Evolutionary conservation across 108 stramenopile genomes (phyloP), one percentile per base, ranked within the genome.

Genomic region (Skeletonema potamos): DNA sequence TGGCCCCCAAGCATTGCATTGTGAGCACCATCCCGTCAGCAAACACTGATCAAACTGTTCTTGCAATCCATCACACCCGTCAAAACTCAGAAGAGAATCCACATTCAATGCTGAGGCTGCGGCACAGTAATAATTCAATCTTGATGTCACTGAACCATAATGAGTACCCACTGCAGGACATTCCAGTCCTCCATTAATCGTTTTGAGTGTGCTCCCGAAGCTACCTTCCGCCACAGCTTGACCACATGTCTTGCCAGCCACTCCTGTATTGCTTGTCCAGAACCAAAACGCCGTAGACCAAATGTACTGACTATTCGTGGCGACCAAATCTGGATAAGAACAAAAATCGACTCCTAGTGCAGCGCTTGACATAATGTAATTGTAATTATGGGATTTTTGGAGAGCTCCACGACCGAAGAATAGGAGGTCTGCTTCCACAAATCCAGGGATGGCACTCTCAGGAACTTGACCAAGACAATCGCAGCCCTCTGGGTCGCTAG

Each of bases 161-260:
- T 8, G 4, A 6, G 12, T 30, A 27, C 64, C 28, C 7, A 20
- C 8, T 20, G 67, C 34, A 1, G 67, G 67, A 27, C 67, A 68
- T 56, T 41, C 57, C 43, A 56, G 39, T 13, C 30, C 67, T 7
- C 67, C 67, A 27, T 68, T 68, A 36, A 37, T 51, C 26, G 36
- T 68, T 9, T 57, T 41, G 30, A 68, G 10, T 13, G 67, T 68
- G 18, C 67, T 56, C 24, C 67, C 67, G 27, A 68, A 68, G 37
- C 34, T 20, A 0, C 26, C 34, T 27, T 58, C 55, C 15, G 32
- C 26, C 0, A 68, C 33, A n/a, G 2, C 34, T 0, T 57, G 22
- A 26, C n/a, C 36, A 57, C 55, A 37, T 36, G 67, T 57, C 10
- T 56, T 68, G 12, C 56, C 56, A 57, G 20, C 33, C 15, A 34